A percentile compares a stretch with the other conserved stretches of the same genome.
These are phyloP conservation scores for Canavalia gladiata DNA, from an alignment of 306 rosid genomes.

Conservation along the genomic window DNA sequence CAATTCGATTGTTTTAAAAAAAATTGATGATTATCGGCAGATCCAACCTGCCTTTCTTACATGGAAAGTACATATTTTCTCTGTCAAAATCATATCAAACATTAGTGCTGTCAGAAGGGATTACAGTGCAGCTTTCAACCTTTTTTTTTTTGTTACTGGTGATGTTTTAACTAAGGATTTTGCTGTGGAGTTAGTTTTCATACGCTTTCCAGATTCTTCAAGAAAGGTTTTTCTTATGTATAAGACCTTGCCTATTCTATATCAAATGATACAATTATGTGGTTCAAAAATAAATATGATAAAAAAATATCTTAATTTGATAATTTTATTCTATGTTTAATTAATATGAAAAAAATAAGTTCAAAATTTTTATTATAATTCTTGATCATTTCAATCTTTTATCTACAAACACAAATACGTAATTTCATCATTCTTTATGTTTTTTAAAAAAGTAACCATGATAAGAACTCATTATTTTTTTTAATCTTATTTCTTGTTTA, in stretches of 20 bases:
- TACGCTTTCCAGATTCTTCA: neutral
- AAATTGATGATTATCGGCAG: neutral
- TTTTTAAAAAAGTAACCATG: neutral
- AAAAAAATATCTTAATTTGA: neutral
- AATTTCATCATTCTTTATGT: neutral
- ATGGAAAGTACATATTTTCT: conserved; percentile 47
- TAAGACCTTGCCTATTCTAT: no score
- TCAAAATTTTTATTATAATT: neutral
- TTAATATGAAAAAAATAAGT: neutral
- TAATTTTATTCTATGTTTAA: neutral
- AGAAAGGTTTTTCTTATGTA: no score
- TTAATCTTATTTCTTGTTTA: neutral
- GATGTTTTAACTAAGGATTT: neutral
- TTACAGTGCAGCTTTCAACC: neutral
- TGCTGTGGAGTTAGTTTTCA: neutral
- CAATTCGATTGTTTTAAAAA: neutral
- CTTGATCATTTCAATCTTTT: neutral
- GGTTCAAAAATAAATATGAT: neutral
- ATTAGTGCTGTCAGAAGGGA: conserved; percentile 8
- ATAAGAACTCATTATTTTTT: neutral
- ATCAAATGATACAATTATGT: no score
- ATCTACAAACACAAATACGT: neutral
- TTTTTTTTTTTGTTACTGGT: neutral
- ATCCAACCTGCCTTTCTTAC: conserved; percentile 27
- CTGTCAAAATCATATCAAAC: conserved; percentile 38